Base-by-base conservation (phyloP, 139 green algal genomes). In the Diplosphaera chodatii region DNA sequence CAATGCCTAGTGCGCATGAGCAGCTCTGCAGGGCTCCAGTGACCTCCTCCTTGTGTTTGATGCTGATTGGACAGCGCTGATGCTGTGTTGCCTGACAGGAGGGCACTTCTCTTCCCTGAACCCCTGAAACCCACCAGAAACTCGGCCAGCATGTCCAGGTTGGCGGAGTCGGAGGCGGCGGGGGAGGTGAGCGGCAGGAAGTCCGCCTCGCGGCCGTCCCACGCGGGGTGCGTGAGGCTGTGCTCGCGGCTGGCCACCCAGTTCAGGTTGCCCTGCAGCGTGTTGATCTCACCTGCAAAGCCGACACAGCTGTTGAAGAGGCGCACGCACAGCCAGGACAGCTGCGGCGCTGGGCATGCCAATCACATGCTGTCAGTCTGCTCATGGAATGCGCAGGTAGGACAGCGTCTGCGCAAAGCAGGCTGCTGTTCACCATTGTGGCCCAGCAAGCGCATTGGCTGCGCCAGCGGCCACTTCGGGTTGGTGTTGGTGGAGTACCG, bases 401-500 rank as follows among this genome's bases (percentile, higher is more conserved):
- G n/a, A n/a, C n/a, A n/a, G n/a, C n/a, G n/a, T n/a, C n/a, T n/a
- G 25, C 23, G 55, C 55, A 63, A 22, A 27, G 23, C 15, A 22
- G 55, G 4, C 20, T 4, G 5, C n/a, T 15, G 10, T 80, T 77
- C 78, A 86, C 94, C 95, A 80, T 99, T 99, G 91, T 99, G 95
- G n/a, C 95, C 95, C 37, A 99, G 87, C 65, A 99, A 83, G 37
- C 95, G 87, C 88, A 99, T 97, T 66, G 95, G 95, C 91, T 99
- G 95, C 28, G 95, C 95, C 67, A 99, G 90, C 5, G 93, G 95
- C 96, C 96, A 99, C 83, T 94, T 96, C 59, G 96, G 96, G 40
- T 80, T 96, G 65, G 96, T 99, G 89, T 99, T 99, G 76, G 96
- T 99, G 78, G 89, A 97, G 91, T 96, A 99, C 70, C 94, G 94